These are phyloP conservation scores for Mycosphaerella arachidis DNA, from an alignment of 2,329 filamentous ascomycete species.

Conservation along the genomic window DNA sequence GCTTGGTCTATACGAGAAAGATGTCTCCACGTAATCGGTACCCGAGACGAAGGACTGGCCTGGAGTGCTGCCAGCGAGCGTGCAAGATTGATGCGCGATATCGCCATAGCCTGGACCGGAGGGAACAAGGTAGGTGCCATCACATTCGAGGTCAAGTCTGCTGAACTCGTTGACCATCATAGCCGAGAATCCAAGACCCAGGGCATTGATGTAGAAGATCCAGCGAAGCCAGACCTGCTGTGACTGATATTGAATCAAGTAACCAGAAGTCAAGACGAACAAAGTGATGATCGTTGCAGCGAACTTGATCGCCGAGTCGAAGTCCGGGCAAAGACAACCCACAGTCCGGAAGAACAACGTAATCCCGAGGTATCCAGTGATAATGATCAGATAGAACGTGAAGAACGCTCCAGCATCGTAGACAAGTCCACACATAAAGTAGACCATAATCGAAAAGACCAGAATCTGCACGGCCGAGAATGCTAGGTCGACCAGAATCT, in stretches of 20 bases:
- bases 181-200: conserved; percentile 69
- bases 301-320: conserved; percentile 78
- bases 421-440: conserved; percentile 70
- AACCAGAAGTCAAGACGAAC: conserved; percentile 77
- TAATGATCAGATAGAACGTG: conserved; percentile 59
- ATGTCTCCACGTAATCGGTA: conserved; percentile 61
- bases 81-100: conserved; percentile 74
- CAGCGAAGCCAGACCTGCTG: conserved; percentile 74
- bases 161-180: conserved; percentile 87
- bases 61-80: conserved; percentile 64
- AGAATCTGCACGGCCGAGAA: conserved; percentile 68
- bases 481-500: conserved; percentile 68
- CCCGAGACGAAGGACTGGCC: conserved; percentile 64
- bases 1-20: conserved; percentile 61
- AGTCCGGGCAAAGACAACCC: conserved; percentile 71
- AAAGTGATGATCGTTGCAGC: conserved; percentile 74
- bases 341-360: conserved; percentile 73
- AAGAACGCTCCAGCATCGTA: conserved; percentile 74
- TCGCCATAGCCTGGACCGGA: conserved; percentile 65
- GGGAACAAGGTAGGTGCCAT: conserved; percentile 63
- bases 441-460: conserved; percentile 69
- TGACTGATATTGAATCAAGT: conserved; percentile 73
- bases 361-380: conserved; percentile 51
- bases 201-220: conserved; percentile 71
- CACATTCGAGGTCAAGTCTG: conserved; percentile 64